A percentile compares a stretch with the other conserved stretches of the same genome.
These are phyloP conservation scores for Jimgerdemannia lactiflua DNA, from an alignment of 192 early-diverging fungal species.

Conservation along the genomic window DNA sequence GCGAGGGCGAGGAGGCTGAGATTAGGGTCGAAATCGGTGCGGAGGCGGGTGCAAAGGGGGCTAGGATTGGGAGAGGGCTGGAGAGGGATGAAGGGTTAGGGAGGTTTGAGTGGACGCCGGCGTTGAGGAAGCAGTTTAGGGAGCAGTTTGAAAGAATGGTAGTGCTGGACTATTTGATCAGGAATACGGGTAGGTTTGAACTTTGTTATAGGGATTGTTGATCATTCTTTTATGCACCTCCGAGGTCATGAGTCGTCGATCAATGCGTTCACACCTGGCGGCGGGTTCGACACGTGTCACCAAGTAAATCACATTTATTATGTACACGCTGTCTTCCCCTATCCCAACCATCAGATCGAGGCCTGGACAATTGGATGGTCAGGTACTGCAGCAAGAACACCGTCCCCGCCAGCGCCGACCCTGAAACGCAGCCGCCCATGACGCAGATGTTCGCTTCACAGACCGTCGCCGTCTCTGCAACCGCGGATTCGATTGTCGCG, in stretches of 20 bases:
- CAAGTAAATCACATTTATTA: too few relatives aligned
- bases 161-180: constrained; percentile 86
- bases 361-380: constrained; percentile 87
- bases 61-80: constrained; percentile 4
- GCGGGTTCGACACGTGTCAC: too few relatives aligned
- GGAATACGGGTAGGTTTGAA: constrained; percentile 73
- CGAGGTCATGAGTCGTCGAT: too few relatives aligned
- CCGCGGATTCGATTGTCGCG: too few relatives aligned
- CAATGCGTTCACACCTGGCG: too few relatives aligned
- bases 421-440: constrained; percentile 13
- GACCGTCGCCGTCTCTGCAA: too few relatives aligned
- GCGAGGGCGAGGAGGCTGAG: background rate
- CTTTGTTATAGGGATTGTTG: too few relatives aligned
- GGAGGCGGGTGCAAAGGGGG: background rate
- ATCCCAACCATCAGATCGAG: constrained; percentile 56
- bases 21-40: background rate
- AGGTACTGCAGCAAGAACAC: constrained; percentile 50
- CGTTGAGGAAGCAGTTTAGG: constrained; percentile 50
- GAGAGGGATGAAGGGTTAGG: constrained; percentile 9
- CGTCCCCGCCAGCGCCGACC: constrained; percentile 17
- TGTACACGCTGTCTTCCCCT: too few relatives aligned
- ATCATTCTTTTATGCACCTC: too few relatives aligned
- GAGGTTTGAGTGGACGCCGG: constrained; percentile 43
- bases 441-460: too few relatives aligned
- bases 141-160: constrained; percentile 78